Percentiles rank a stretch among this genome's conserved stretches.
These are phyloP conservation scores for Fusarium floridanum DNA, from an alignment of 2,329 filamentous ascomycete species.

Conservation along the genomic window DNA sequence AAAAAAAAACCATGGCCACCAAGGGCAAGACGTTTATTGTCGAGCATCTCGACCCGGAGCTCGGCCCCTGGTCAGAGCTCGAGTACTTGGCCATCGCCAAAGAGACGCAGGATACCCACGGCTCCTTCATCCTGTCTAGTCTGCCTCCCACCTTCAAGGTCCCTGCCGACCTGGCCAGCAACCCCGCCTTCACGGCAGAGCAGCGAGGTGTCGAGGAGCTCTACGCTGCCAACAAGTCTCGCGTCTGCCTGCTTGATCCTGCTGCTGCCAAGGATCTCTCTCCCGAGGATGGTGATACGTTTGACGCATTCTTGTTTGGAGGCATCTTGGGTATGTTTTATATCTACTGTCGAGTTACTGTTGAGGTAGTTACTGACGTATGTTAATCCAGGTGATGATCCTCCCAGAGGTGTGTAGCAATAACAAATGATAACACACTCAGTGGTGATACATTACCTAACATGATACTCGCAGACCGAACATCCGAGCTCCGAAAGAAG, in stretches of 20 bases:
- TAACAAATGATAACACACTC: not conserved
- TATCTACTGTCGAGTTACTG: not conserved
- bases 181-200: conserved; percentile 77
- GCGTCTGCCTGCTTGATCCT: conserved; percentile 91
- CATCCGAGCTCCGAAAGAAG: conserved; percentile 94
- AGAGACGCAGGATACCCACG: conserved; percentile 77
- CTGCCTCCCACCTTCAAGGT: conserved; percentile 78
- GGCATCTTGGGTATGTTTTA: conserved; percentile 84
- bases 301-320: conserved; percentile 95
- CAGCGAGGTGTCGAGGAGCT: conserved; percentile 84
- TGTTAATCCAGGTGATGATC: conserved; percentile 80
- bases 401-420: conserved; percentile 79
- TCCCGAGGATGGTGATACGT: conserved; percentile 84
- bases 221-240: conserved; percentile 78
- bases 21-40: conserved; percentile 85
- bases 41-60: conserved; percentile 94
- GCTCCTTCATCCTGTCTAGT: conserved; percentile 85
- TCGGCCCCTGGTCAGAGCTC: conserved; percentile 93
- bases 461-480: conserved; percentile 75
- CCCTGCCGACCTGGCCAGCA: conserved; percentile 66
- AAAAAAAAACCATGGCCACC: conserved; percentile 52
- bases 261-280: conserved; percentile 83
- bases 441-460: conserved; percentile 19
- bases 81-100: conserved; percentile 91
- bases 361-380: conserved; percentile 21